These are phyloP conservation scores for Caloboletus inedulis DNA, from an alignment of 1,284 basidiomycete species.

Conservation along the genomic window DNA sequence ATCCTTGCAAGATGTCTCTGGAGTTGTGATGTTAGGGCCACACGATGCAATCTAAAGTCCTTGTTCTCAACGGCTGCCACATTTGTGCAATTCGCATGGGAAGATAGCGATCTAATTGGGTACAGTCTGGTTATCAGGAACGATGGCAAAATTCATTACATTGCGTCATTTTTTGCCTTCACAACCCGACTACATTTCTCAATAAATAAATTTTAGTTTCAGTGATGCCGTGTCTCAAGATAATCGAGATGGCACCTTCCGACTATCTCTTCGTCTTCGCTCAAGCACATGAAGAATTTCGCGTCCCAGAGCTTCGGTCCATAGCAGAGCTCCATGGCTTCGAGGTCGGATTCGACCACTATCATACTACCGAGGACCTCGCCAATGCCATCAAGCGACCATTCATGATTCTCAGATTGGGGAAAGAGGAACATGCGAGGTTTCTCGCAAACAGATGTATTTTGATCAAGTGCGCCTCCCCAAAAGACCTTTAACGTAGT, in stretches of 20 bases:
- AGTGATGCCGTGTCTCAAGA: no score
- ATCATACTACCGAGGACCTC: constrained; percentile 29
- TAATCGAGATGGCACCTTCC: constrained; percentile 25
- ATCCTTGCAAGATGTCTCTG: no score
- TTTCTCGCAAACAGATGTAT: constrained; percentile 79
- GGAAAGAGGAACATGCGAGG: constrained; percentile 69
- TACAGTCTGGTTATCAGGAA: no score
- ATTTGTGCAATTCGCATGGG: no score
- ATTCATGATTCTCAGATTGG: constrained; percentile 71
- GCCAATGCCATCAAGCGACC: constrained; percentile 56
- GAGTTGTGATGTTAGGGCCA: no score
- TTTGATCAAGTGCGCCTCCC: constrained; percentile 66
- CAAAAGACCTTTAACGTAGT: background rate
- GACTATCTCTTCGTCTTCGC: constrained; percentile 76
- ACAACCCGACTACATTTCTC: no score
- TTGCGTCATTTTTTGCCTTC: no score
- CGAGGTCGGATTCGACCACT: constrained; percentile 40
- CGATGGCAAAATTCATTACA: no score
- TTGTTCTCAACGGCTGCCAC: no score
- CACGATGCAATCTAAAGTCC: no score
- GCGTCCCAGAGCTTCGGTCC: constrained; percentile 76
- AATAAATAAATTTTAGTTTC: no score
- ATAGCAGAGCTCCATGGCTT: constrained; percentile 68
- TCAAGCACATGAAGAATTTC: constrained; percentile 75
- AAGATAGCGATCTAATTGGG: no score